Evolutionary conservation across 441 rosid genomes (phyloP).

Genomic region (Pelargonium australe): DNA sequence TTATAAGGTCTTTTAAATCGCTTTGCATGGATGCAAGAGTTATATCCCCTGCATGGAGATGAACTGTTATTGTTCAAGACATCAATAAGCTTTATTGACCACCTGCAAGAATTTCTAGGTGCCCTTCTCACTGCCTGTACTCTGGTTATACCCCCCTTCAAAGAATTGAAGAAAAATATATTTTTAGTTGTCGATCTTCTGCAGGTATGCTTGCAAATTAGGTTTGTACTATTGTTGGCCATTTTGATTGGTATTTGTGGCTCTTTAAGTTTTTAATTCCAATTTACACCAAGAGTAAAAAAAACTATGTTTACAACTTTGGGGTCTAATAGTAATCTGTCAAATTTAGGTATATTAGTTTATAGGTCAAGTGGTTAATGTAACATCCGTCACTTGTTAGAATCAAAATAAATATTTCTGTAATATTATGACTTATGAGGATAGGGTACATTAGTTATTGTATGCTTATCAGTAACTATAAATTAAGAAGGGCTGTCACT

Average conservation of each 20-base stretch:
- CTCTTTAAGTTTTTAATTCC: slow-evolving; percentile 7
- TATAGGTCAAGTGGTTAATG: neutral
- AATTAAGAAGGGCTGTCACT: neutral
- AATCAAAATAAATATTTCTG: too few relatives aligned
- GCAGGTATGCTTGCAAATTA: slow-evolving; percentile 41
- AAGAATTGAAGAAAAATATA: slow-evolving; percentile 41
- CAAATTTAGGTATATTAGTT: neutral
- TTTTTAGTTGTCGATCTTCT: slow-evolving; percentile 46
- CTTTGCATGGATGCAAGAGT: slow-evolving; percentile 80
- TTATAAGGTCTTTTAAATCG: slow-evolving; percentile 76
- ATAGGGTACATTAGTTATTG: neutral
- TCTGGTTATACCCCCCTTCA: slow-evolving; percentile 61
- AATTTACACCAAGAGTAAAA: neutral
- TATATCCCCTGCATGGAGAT: slow-evolving; percentile 53
- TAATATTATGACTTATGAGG: neutral
- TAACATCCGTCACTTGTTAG: neutral
- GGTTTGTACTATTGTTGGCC: neutral
- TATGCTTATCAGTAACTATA: neutral
- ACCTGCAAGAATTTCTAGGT: slow-evolving; percentile 81
- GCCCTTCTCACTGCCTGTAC: slow-evolving; percentile 60
- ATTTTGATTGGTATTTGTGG: slow-evolving; percentile 5
- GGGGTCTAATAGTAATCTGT: neutral
- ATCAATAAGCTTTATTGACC: slow-evolving; percentile 79
- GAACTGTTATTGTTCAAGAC: slow-evolving; percentile 74
- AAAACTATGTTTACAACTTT: neutral